These are phyloP conservation scores for Cudoniella acicularis DNA, from an alignment of 495 filamentous ascomycete genomes.

Conservation along the genomic window DNA sequence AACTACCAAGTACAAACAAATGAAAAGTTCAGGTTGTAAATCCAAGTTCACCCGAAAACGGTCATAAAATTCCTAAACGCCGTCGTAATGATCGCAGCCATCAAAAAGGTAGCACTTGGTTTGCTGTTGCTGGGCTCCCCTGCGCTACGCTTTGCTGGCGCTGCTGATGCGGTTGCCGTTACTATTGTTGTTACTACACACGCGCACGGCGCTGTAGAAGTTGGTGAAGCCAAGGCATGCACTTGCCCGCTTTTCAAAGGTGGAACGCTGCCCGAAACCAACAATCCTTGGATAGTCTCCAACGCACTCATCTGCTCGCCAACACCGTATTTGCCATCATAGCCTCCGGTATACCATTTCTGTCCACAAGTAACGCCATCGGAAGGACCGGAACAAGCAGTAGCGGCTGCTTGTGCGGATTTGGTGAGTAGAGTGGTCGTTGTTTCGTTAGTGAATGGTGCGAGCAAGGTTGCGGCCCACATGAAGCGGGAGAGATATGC, in stretches of 20 bases:
- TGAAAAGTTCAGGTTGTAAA: too few relatives aligned
- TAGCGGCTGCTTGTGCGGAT: slow-evolving; percentile 65
- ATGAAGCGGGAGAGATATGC: slow-evolving; percentile 83
- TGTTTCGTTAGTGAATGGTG: slow-evolving; percentile 58
- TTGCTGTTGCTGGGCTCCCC: too few relatives aligned
- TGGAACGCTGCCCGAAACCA: slow-evolving; percentile 27
- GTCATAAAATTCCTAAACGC: too few relatives aligned
- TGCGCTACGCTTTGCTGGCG: too few relatives aligned
- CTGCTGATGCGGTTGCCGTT: too few relatives aligned
- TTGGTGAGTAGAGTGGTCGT: slow-evolving; percentile 61
- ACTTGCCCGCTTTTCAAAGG: slow-evolving; percentile 11
- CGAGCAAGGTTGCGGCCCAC: slow-evolving; percentile 62
- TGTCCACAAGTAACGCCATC: slow-evolving; percentile 62
- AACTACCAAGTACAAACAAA: too few relatives aligned
- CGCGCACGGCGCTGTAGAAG: too few relatives aligned
- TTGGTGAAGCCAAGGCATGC: too few relatives aligned
- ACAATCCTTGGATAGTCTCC: slow-evolving; percentile 59
- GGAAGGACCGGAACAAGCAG: slow-evolving; percentile 60
- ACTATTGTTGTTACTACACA: too few relatives aligned
- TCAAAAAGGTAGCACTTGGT: too few relatives aligned
- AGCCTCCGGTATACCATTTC: slow-evolving; percentile 60
- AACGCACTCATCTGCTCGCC: slow-evolving; percentile 71
- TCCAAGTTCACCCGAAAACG: too few relatives aligned
- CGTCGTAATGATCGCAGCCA: too few relatives aligned
- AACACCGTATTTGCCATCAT: slow-evolving; percentile 56